Percentiles rank a stretch among this genome's conserved stretches.
phyloP scores from a whole-genome alignment of 257 asterid genomes.

The Nicotiana paniculata region DNA sequence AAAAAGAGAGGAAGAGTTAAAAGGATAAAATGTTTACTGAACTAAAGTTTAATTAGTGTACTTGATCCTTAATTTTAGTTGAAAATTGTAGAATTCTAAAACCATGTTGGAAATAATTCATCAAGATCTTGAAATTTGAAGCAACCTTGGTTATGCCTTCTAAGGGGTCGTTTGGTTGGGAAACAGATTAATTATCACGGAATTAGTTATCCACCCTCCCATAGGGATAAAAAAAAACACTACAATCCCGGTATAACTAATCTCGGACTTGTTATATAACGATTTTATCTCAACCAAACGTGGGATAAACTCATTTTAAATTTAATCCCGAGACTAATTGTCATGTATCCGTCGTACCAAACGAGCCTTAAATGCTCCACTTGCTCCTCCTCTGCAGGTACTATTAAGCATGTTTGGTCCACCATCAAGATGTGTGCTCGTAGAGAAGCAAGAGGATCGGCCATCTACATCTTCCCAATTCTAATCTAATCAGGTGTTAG shows the following conservation, averaged over 20 bases:
- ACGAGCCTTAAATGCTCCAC: background rate
- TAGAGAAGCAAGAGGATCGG: constrained; percentile 92
- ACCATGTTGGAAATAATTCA: background rate
- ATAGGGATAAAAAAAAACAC: no score
- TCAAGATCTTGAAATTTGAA: background rate
- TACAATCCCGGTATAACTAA: no score
- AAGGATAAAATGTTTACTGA: no score
- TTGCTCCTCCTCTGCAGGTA: constrained; percentile 44
- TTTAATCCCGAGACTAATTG: no score
- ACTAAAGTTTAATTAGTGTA: background rate
- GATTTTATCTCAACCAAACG: no score
- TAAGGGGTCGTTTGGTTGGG: background rate
- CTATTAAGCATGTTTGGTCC: constrained; percentile 92
- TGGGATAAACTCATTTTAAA: no score
- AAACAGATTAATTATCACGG: no score
- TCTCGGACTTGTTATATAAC: no score
- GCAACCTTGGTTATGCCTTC: background rate
- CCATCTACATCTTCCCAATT: constrained; percentile 85
- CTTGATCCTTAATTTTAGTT: background rate
- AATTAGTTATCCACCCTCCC: no score
- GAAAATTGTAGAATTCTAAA: background rate
- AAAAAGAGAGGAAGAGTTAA: no score
- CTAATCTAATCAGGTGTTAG: constrained; percentile 20
- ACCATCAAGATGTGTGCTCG: constrained; percentile 84
- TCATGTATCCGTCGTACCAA: no score